These are phyloP conservation scores for Sporisorium exsertum DNA, from an alignment of 1,284 basidiomycete genomes.

Conservation along the genomic window DNA sequence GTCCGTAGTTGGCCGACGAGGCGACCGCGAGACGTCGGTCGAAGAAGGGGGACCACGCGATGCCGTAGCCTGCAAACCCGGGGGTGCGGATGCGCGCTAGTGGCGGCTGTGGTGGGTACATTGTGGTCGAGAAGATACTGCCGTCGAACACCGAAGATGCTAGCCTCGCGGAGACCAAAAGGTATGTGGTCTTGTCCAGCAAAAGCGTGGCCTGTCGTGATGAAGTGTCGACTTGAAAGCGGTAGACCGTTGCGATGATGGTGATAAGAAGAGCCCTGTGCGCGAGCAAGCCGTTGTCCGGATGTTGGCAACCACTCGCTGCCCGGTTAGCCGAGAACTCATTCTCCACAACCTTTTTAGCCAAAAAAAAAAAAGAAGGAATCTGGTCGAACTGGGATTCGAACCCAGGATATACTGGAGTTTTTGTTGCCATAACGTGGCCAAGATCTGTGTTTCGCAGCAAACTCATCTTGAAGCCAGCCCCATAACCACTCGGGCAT, in stretches of 20 bases:
- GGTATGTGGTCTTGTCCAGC: too few species aligned
- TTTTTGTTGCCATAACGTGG: constrained; percentile 42
- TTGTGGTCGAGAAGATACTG: neutral
- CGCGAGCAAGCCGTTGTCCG: neutral
- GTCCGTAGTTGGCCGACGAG: constrained; percentile 91
- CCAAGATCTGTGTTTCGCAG: constrained; percentile 34
- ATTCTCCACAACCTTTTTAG: constrained; percentile 13
- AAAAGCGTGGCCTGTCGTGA: too few species aligned
- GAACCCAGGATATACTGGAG: constrained; percentile 56
- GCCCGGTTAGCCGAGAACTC: constrained; percentile 11
- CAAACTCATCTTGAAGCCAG: constrained; percentile 45
- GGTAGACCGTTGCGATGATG: neutral
- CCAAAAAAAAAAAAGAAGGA: constrained; percentile 6
- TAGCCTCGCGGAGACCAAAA: too few species aligned
- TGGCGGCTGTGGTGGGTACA: constrained; percentile 40
- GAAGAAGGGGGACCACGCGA: constrained; percentile 94
- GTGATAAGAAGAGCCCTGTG: neutral
- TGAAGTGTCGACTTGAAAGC: too few species aligned
- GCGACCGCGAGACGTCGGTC: constrained; percentile 84
- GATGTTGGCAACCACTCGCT: neutral
- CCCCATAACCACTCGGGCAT: constrained; percentile 58
- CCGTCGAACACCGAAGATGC: neutral
- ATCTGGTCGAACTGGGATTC: constrained; percentile 56
- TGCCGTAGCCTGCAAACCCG: constrained; percentile 83
- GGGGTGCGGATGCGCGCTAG: constrained; percentile 52